Percentiles rank a stretch among this genome's conserved stretches.
Evolutionary conservation across 179 eudicot genomes (phyloP).

Genomic region (Spergularia azorica): DNA sequence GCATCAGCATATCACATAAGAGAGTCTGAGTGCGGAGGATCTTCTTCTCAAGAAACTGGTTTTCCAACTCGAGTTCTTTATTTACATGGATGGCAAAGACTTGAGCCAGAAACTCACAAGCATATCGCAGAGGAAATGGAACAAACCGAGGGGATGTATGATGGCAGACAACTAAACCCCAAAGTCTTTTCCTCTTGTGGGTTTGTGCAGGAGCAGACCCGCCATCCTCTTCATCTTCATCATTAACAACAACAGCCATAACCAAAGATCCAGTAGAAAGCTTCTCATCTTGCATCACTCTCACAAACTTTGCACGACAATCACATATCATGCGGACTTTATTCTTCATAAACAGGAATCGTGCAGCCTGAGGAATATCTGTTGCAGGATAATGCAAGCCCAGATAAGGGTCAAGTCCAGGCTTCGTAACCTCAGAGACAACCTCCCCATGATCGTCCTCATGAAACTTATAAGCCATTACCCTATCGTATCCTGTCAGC

Average conservation of each 20-base stretch:
- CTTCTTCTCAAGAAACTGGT: constrained; percentile 82
- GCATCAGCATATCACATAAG: constrained; percentile 87
- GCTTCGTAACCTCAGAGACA: constrained; percentile 68
- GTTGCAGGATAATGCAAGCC: constrained; percentile 99
- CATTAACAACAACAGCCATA: constrained; percentile 92
- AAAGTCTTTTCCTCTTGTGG: constrained; percentile 71
- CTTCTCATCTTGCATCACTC: constrained; percentile 75
- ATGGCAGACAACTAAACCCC: constrained; percentile 99
- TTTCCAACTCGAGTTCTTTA: constrained; percentile 83
- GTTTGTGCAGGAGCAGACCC: constrained; percentile 46
- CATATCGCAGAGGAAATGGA: constrained; percentile 92
- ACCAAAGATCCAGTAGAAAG: constrained; percentile 86
- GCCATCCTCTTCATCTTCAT: constrained; percentile 58
- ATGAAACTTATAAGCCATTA: constrained; percentile 90
- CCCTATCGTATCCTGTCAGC: constrained; percentile 91
- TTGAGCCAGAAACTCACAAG: constrained; percentile 93
- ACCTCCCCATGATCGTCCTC: constrained; percentile 99
- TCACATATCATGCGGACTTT: constrained; percentile 95
- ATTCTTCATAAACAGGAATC: constrained; percentile 92
- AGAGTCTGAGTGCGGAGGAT: constrained; percentile 89
- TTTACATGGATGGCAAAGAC: constrained; percentile 93
- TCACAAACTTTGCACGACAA: constrained; percentile 72
- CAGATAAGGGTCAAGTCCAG: constrained; percentile 84
- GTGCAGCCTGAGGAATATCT: constrained; percentile 95
- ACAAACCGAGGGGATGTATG: constrained; percentile 83